Evolutionary conservation across 345 rosid genomes (phyloP).

Genomic region (Limnanthes douglasii): DNA sequence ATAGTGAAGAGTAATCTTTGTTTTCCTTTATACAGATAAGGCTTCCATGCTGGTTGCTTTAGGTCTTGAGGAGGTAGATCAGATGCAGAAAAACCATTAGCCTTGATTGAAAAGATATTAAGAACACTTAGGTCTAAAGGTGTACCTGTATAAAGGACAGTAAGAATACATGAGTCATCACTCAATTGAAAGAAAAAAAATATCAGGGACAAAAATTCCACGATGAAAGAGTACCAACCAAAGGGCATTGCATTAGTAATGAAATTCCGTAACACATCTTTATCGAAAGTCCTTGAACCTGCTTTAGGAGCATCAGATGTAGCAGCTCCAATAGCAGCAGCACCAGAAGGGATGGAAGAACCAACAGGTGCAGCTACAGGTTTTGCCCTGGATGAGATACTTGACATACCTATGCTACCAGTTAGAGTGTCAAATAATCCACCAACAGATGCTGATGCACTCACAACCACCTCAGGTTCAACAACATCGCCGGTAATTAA

Average conservation of each 20-base stretch:
- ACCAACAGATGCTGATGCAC: slow-evolving; percentile 64
- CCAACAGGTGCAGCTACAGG: slow-evolving; percentile 70
- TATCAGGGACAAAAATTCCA: slow-evolving; percentile 15
- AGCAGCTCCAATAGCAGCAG: slow-evolving; percentile 31
- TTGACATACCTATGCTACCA: slow-evolving; percentile 79
- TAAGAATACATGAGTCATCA: slow-evolving; percentile 5
- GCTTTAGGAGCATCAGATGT: slow-evolving; percentile 55
- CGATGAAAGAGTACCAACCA: slow-evolving; percentile 46
- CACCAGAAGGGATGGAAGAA: slow-evolving; percentile 36
- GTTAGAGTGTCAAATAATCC: slow-evolving; percentile 93
- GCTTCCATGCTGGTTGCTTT: slow-evolving; percentile 95
- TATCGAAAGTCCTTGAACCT: slow-evolving; percentile 73
- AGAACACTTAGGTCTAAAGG: slow-evolving; percentile 73
- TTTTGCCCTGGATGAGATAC: slow-evolving; percentile 73
- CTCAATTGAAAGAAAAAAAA: slow-evolving; percentile 7
- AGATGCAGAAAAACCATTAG: slow-evolving; percentile 65
- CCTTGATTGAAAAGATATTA: slow-evolving; percentile 45
- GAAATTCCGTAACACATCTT: slow-evolving; percentile 59
- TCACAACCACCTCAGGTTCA: slow-evolving; percentile 81
- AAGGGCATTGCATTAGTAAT: slow-evolving; percentile 77
- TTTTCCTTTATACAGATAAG: slow-evolving; percentile 82
- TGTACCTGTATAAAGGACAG: slow-evolving; percentile 31
- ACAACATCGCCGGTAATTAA: slow-evolving; percentile 55
- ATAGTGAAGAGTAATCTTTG: slow-evolving; percentile 68
- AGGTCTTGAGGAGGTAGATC: slow-evolving; percentile 67